Percentiles rank a stretch among this genome's conserved stretches.
Evolutionary conservation across 192 early-diverging fungal genomes (phyloP).

Genomic region (Entomortierella chlamydospora): DNA sequence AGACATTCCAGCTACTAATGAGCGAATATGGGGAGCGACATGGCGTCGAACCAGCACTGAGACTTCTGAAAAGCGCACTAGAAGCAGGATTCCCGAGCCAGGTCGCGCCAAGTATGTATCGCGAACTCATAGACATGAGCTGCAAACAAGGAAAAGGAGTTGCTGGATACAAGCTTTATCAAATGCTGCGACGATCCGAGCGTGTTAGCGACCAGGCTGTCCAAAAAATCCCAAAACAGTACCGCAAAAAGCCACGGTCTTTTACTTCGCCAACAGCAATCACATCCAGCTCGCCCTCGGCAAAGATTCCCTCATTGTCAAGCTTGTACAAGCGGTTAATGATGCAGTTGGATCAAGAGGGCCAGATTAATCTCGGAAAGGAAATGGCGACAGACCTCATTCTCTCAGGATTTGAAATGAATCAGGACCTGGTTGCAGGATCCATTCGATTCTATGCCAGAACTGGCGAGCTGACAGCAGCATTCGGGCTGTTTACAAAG

Average conservation of each 20-base stretch:
- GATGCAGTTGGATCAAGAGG: constrained; percentile 9
- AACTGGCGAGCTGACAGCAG: constrained; percentile 24
- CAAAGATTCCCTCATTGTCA: background rate
- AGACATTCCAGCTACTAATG: constrained; percentile 29
- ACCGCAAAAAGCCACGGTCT: background rate
- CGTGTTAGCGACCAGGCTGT: background rate
- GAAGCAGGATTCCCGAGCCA: constrained; percentile 24
- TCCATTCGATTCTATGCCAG: constrained; percentile 18
- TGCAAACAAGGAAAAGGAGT: constrained; percentile 14
- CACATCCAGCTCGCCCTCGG: constrained; percentile 14
- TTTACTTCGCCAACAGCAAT: background rate
- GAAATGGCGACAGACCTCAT: constrained; percentile 34
- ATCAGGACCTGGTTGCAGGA: constrained; percentile 10
- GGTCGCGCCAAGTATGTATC: constrained; percentile 17
- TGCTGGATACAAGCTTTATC: constrained; percentile 17
- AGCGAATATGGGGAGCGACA: constrained; percentile 24
- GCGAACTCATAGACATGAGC: constrained; percentile 15
- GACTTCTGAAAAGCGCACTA: constrained; percentile 10
- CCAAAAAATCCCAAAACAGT: background rate
- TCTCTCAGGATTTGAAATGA: constrained; percentile 20
- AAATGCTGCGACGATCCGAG: constrained; percentile 9
- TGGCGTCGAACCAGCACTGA: constrained; percentile 19
- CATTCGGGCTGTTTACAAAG: constrained; percentile 37
- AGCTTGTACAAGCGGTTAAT: constrained; percentile 6
- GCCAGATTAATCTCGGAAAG: background rate